These are phyloP conservation scores for Boletus insuetus DNA, from an alignment of 768 basidiomycete genomes.

Conservation along the genomic window DNA sequence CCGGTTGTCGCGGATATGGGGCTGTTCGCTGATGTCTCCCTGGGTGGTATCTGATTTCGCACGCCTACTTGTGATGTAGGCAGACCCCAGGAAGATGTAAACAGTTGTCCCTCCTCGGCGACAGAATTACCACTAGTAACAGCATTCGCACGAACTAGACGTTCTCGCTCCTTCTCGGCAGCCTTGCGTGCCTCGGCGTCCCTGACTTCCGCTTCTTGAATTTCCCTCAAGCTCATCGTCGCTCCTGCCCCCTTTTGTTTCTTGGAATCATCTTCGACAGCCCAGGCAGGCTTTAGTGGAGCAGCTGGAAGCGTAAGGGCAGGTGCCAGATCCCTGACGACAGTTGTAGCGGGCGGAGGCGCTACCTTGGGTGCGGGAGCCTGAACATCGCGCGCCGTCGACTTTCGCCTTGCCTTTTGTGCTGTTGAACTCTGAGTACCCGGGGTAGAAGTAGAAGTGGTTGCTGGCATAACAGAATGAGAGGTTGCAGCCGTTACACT, in stretches of 20 bases:
- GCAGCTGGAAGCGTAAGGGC: conserved; percentile 17
- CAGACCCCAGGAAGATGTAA: conserved; percentile 80
- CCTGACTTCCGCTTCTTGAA: conserved; percentile 90
- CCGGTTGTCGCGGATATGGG: conserved; percentile 32
- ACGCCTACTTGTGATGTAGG: conserved; percentile 78
- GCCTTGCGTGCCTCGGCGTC: conserved; percentile 74
- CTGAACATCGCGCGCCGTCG: conserved; percentile 26
- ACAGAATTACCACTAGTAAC: conserved; percentile 35
- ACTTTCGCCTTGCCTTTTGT: conserved; percentile 28
- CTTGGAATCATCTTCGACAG: conserved; percentile 65
- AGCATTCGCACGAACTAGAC: conserved; percentile 45
- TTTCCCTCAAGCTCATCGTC: conserved; percentile 80
- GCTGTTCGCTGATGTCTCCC: conserved; percentile 37
- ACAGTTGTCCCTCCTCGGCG: conserved; percentile 56
- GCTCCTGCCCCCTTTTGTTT: conserved; percentile 44
- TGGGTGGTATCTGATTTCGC: conserved; percentile 38
- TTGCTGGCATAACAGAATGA: conserved; percentile 9
- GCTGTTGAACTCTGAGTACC: conserved; percentile 19
- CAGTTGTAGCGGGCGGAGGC: conserved; percentile 3
- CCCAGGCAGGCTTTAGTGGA: conserved; percentile 58
- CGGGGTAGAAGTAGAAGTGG: conserved; percentile 10
- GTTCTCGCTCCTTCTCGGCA: conserved; percentile 70
- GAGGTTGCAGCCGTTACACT: background rate
- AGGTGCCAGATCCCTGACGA: conserved; percentile 24
- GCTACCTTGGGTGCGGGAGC: conserved; percentile 18